These are phyloP conservation scores for Acephala macrosclerotiorum DNA, from an alignment of 2,329 filamentous ascomycete genomes.

Conservation along the genomic window DNA sequence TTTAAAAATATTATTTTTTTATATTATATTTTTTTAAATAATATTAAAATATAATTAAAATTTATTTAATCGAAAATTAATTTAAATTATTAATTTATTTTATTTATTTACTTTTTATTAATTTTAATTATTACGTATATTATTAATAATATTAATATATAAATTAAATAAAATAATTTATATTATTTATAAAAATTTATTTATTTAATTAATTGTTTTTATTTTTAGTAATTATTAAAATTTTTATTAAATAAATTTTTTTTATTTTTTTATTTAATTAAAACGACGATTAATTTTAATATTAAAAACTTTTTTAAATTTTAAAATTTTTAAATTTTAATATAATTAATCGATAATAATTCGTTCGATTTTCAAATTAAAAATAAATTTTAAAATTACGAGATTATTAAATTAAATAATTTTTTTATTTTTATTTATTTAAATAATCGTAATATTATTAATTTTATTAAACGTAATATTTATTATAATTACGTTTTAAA, in stretches of 20 bases:
- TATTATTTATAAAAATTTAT: constrained; percentile 19
- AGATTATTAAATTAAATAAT: constrained; percentile 27
- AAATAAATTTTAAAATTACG: constrained; percentile 21
- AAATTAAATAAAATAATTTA: constrained; percentile 21
- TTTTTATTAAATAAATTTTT: constrained; percentile 25
- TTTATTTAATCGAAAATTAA: constrained; percentile 23
- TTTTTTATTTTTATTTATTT: constrained; percentile 22
- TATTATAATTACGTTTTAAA: constrained; percentile 25
- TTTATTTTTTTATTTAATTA: constrained; percentile 24
- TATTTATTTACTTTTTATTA: constrained; percentile 27
- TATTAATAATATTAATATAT: constrained; percentile 22
- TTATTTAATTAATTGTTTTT: constrained; percentile 18
- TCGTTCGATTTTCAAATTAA: constrained; percentile 13
- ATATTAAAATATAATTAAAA: constrained; percentile 23
- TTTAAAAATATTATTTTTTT: constrained; percentile 25
- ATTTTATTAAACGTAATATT: constrained; percentile 24
- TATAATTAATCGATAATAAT: constrained; percentile 24
- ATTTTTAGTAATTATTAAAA: constrained; percentile 15
- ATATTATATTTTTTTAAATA: constrained; percentile 23
- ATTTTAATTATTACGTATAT: constrained; percentile 16
- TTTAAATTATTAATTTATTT: constrained; percentile 28
- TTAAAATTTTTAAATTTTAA: constrained; percentile 26
- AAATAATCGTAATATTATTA: constrained; percentile 17
- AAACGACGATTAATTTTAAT: constrained; percentile 21
- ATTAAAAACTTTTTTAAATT: constrained; percentile 24